Percentiles rank a stretch among this genome's conserved stretches.
These are phyloP conservation scores for Entomophthora muscae DNA, from an alignment of 371 early-diverging fungal species.

Conservation along the genomic window DNA sequence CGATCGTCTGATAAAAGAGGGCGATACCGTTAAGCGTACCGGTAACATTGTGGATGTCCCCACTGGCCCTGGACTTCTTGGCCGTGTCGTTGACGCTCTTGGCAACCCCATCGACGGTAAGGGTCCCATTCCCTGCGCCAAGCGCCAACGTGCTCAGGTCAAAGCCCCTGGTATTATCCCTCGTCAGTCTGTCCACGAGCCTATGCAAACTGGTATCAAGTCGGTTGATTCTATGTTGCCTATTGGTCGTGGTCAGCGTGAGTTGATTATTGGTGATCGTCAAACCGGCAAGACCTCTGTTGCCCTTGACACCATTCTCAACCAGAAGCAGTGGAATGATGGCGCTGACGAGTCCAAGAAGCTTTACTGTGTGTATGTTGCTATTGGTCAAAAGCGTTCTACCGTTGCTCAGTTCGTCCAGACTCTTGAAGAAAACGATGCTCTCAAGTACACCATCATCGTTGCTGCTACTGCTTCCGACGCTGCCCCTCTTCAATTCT, in stretches of 20 bases:
- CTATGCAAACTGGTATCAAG: constrained; percentile 96
- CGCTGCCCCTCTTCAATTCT: constrained; percentile 88
- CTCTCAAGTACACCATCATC: constrained; percentile 84
- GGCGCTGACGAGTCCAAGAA: constrained; percentile 71
- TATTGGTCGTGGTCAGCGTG: constrained; percentile 96
- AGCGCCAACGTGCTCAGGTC: constrained; percentile 79
- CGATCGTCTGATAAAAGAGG: constrained; percentile 93
- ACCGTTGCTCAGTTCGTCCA: constrained; percentile 93
- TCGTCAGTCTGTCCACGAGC: constrained; percentile 90
- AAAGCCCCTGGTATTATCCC: constrained; percentile 97
- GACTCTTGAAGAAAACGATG: constrained; percentile 79
- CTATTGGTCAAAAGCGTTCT: constrained; percentile 92
- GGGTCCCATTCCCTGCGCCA: constrained; percentile 66
- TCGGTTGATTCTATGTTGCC: constrained; percentile 97
- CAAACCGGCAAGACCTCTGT: constrained; percentile 95
- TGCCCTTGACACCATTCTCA: constrained; percentile 86
- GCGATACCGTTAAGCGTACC: constrained; percentile 92
- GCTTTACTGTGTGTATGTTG: constrained; percentile 93
- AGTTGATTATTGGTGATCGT: constrained; percentile 96
- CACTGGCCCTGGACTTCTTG: constrained; percentile 75
- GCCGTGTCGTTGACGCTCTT: constrained; percentile 91
- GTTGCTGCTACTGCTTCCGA: constrained; percentile 93
- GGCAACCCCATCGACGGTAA: constrained; percentile 97
- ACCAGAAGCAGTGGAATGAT: constrained; percentile 92
- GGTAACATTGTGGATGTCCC: constrained; percentile 93